Percentiles rank a stretch among this genome's conserved stretches.
phyloP scores from a whole-genome alignment of 306 rosid genomes.

The Bauhinia variegata region DNA sequence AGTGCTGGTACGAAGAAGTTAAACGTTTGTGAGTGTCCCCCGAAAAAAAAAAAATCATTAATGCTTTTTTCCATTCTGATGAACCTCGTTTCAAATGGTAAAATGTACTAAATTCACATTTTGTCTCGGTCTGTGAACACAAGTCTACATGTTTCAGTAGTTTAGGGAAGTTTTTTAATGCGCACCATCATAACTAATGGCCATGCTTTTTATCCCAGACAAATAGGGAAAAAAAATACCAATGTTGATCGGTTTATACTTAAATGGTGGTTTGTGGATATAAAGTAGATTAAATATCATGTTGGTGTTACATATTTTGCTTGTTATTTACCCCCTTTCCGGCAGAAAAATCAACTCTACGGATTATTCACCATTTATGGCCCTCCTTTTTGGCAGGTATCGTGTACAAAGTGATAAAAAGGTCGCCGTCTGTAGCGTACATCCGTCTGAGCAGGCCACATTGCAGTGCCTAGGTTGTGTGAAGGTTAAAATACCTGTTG shows the following conservation, averaged over 20 bases:
- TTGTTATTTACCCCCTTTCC: not conserved
- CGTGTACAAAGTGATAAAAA: slow-evolving; percentile 89
- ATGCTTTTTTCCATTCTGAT: slow-evolving; percentile 9
- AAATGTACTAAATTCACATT: too few relatives aligned
- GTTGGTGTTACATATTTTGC: slow-evolving; percentile 13
- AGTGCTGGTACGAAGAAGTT: too few relatives aligned
- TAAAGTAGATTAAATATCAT: slow-evolving; percentile 14
- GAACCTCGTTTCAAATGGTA: too few relatives aligned
- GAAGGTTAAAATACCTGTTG: slow-evolving; percentile 76
- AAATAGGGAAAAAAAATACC: not conserved
- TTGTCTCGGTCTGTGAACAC: slow-evolving; percentile 1
- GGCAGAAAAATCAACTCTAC: too few relatives aligned
- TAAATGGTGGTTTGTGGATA: slow-evolving; percentile 11
- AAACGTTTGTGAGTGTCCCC: too few relatives aligned
- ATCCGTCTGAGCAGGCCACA: slow-evolving; percentile 94
- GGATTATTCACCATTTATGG: too few relatives aligned
- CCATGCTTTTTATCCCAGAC: not conserved
- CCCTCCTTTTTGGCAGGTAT: slow-evolving; percentile 69
- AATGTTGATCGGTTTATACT: not conserved
- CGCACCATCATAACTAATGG: not conserved
- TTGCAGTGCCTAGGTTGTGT: slow-evolving; percentile 89
- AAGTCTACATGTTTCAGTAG: not conserved
- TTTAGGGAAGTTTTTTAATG: slow-evolving; percentile 17
- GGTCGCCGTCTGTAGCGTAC: slow-evolving; percentile 87
- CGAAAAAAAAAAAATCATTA: too few relatives aligned